These are phyloP conservation scores for Dothistroma septosporum DNA, from an alignment of 2,329 filamentous ascomycete species.

Conservation along the genomic window DNA sequence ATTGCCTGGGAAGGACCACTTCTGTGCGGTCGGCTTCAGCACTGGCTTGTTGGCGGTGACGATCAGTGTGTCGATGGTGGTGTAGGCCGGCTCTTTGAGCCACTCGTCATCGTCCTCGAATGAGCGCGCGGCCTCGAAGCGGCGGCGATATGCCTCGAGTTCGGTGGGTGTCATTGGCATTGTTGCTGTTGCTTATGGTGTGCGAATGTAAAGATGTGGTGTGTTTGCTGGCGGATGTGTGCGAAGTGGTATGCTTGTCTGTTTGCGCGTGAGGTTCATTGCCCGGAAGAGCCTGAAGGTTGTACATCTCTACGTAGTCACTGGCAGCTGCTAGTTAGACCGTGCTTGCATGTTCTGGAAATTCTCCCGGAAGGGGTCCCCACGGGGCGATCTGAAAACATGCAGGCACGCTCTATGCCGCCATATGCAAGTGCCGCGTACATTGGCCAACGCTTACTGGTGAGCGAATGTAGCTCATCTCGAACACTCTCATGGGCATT, in stretches of 20 bases:
- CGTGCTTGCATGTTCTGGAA: not conserved
- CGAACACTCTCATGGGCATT: too few relatives aligned
- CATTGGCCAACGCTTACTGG: too few relatives aligned
- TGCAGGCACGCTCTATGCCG: not conserved
- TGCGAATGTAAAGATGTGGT: not conserved
- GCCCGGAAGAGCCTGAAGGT: not conserved
- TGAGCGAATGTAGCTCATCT: too few relatives aligned
- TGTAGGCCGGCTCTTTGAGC: not conserved
- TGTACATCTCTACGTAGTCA: not conserved
- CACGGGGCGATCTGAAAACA: not conserved
- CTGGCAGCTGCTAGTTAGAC: not conserved
- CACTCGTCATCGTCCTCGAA: constrained; percentile 10
- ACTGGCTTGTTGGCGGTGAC: not conserved
- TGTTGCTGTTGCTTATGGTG: not conserved
- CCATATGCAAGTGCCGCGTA: not conserved
- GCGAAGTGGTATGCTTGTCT: not conserved
- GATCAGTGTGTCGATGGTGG: not conserved
- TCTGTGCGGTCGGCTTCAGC: constrained; percentile 1
- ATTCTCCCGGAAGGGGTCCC: too few relatives aligned
- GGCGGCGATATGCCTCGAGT: constrained; percentile 4
- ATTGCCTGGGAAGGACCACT: not conserved
- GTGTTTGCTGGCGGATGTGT: not conserved
- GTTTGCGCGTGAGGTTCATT: not conserved
- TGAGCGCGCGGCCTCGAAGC: constrained; percentile 9
- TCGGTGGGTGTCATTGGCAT: not conserved